Conservation (phyloP, 371 early-diverging fungal genomes). For the Mortierella sp. region DNA sequence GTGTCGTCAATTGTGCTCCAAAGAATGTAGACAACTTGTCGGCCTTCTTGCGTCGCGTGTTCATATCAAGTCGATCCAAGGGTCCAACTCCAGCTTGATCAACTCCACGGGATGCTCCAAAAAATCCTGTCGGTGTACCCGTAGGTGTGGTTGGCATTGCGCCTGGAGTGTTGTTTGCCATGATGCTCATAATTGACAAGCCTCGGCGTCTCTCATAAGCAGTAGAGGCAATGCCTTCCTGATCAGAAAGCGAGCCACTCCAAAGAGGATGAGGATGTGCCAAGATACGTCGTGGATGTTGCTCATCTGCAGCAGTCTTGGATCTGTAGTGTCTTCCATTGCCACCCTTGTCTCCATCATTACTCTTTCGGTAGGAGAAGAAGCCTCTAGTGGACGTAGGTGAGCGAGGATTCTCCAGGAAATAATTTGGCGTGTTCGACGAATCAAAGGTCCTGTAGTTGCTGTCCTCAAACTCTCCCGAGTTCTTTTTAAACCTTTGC, state of each 20-base stretch:
- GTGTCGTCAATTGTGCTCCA: slow-evolving; percentile 40
- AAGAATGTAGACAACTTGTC: slow-evolving; percentile 55
- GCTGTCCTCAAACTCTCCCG: slow-evolving; percentile 19
- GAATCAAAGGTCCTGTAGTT: slow-evolving; percentile 6
- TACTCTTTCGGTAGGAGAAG: neutral
- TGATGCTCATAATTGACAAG: slow-evolving; percentile 38
- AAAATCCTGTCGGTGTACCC: neutral
- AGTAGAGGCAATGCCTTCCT: slow-evolving; percentile 22
- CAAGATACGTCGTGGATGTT: slow-evolving; percentile 2
- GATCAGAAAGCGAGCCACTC: slow-evolving; percentile 53
- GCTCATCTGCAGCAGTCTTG: slow-evolving; percentile 17
- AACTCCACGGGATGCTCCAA: neutral
- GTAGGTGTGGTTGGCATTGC: slow-evolving; percentile 33
- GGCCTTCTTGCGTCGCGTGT: slow-evolving; percentile 46
- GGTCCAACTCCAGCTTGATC: slow-evolving; percentile 6
- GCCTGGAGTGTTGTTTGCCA: slow-evolving; percentile 4
- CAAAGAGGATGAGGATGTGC: slow-evolving; percentile 56
- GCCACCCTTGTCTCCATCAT: neutral
- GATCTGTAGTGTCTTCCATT: slow-evolving; percentile 18
- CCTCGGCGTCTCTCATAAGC: slow-evolving; percentile 28
- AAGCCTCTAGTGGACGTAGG: neutral
- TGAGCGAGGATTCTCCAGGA: slow-evolving; percentile 1
- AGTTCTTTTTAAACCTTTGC: slow-evolving; percentile 29
- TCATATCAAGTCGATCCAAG: slow-evolving; percentile 34
- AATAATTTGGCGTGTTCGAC: neutral